Evolutionary conservation across 495 filamentous ascomycete genomes (phyloP).

Genomic region (Penicillium canescens): DNA sequence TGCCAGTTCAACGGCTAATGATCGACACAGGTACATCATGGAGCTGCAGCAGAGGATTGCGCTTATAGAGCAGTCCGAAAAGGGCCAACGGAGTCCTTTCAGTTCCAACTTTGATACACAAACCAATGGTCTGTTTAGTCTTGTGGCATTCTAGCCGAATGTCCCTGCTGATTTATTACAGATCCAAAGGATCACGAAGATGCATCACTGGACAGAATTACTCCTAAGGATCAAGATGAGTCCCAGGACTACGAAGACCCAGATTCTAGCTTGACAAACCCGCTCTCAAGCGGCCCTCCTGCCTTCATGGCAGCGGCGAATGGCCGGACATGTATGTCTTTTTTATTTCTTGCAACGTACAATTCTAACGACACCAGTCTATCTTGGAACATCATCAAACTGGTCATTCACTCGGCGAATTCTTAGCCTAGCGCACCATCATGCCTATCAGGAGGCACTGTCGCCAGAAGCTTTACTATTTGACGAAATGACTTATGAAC

Average conservation of each 20-base stretch:
- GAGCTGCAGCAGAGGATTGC: constrained; percentile 39
- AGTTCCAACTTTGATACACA: constrained; percentile 13
- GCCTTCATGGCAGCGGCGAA: constrained; percentile 34
- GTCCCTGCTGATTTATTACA: constrained; percentile 9
- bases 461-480: constrained; percentile 38
- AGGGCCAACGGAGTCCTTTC: constrained; percentile 9
- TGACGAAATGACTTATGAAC: constrained; percentile 40
- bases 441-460: constrained; percentile 33
- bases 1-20: not conserved
- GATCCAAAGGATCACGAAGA: constrained; percentile 19
- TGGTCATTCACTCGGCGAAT: constrained; percentile 47
- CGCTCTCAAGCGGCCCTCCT: constrained; percentile 37
- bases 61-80: constrained; percentile 22
- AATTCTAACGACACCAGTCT: constrained; percentile 26
- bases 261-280: constrained; percentile 34
- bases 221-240: constrained; percentile 12
- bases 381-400: constrained; percentile 47
- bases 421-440: constrained; percentile 39
- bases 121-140: not conserved
- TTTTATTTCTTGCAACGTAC: not conserved
- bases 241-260: constrained; percentile 20
- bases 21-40: constrained; percentile 31
- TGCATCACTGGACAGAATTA: constrained; percentile 7
- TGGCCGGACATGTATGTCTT: constrained; percentile 30
- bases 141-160: not conserved